A percentile compares a stretch with the other conserved stretches of the same genome.
Conservation (phyloP, 345 rosid genomes). For the Eucalyptus sideroxylon region DNA sequence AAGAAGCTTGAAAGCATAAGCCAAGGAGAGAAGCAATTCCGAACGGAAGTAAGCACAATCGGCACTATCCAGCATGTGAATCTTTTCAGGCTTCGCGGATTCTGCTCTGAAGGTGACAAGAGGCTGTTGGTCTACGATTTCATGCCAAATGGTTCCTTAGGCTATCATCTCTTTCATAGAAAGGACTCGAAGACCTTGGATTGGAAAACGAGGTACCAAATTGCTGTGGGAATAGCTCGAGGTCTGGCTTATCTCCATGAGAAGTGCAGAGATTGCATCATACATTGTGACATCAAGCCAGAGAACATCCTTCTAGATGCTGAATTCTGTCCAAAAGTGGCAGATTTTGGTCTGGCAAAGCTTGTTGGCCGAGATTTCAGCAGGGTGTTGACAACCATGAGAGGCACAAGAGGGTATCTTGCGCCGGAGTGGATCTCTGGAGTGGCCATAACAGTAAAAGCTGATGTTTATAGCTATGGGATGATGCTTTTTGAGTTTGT, state of each 20-base stretch:
- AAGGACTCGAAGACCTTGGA: not conserved
- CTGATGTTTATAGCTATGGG: slow-evolving; percentile 67
- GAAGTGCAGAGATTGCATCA: slow-evolving; percentile 50
- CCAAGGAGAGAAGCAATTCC: slow-evolving; percentile 30
- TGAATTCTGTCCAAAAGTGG: not conserved
- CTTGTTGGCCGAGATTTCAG: slow-evolving; percentile 67
- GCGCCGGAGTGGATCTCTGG: not conserved
- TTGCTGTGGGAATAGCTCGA: slow-evolving; percentile 69
- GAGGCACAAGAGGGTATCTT: slow-evolving; percentile 50
- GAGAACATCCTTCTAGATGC: too few species aligned
- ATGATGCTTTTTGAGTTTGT: slow-evolving; percentile 78
- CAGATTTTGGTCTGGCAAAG: not conserved
- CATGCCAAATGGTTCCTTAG: too few species aligned
- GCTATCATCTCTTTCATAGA: not conserved
- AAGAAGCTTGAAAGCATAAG: slow-evolving; percentile 65
- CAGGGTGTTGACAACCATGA: slow-evolving; percentile 70
- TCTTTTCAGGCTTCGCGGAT: slow-evolving; percentile 75
- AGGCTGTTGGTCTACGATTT: slow-evolving; percentile 66
- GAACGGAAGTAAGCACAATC: too few species aligned
- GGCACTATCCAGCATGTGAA: slow-evolving; percentile 80
- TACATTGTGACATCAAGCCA: slow-evolving; percentile 6
- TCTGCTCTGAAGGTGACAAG: slow-evolving; percentile 59
- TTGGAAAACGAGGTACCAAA: slow-evolving; percentile 36
- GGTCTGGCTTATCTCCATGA: slow-evolving; percentile 35
- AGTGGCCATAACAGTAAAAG: not conserved